A percentile compares a stretch with the other conserved stretches of the same genome.
These are phyloP conservation scores for Berberis thunbergii DNA, from an alignment of 164 flowering plant species.

Conservation along the genomic window DNA sequence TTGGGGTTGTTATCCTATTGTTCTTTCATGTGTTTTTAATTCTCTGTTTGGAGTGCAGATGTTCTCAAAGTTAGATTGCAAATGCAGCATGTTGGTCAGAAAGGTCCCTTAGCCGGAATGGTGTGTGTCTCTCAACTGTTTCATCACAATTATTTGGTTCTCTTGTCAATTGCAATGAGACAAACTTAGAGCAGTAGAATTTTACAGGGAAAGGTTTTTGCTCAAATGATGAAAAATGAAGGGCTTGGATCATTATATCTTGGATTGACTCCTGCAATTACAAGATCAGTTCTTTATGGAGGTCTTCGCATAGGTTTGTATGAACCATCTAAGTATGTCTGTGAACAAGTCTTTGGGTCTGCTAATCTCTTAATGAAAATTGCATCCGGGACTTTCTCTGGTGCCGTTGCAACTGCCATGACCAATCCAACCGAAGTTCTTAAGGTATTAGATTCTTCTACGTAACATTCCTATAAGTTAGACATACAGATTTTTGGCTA, in stretches of 20 bases:
- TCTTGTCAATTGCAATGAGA: slow-evolving; percentile 4
- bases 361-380: slow-evolving; percentile 68
- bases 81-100: slow-evolving; percentile 95
- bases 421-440: slow-evolving; percentile 91
- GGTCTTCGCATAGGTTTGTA: slow-evolving; percentile 91
- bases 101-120: slow-evolving; percentile 83
- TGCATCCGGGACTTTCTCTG: slow-evolving; percentile 85
- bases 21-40: background rate
- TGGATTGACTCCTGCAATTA: slow-evolving; percentile 53
- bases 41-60: slow-evolving; percentile 48
- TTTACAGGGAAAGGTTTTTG: slow-evolving; percentile 51
- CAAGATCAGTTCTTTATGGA: slow-evolving; percentile 82
- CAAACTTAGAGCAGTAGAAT: background rate
- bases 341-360: slow-evolving; percentile 70
- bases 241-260: slow-evolving; percentile 61
- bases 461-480: background rate
- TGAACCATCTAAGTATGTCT: slow-evolving; percentile 65
- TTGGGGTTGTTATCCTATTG: background rate
- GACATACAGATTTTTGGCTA: background rate
- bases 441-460: slow-evolving; percentile 43
- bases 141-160: slow-evolving; percentile 1
- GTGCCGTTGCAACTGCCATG: slow-evolving; percentile 79
- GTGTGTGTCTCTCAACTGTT: slow-evolving; percentile 36
- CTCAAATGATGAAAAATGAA: slow-evolving; percentile 60
- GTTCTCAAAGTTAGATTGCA: slow-evolving; percentile 94